Evolutionary conservation across 2,329 filamentous ascomycete genomes (phyloP).

Genomic region (Colletotrichum australisinense): DNA sequence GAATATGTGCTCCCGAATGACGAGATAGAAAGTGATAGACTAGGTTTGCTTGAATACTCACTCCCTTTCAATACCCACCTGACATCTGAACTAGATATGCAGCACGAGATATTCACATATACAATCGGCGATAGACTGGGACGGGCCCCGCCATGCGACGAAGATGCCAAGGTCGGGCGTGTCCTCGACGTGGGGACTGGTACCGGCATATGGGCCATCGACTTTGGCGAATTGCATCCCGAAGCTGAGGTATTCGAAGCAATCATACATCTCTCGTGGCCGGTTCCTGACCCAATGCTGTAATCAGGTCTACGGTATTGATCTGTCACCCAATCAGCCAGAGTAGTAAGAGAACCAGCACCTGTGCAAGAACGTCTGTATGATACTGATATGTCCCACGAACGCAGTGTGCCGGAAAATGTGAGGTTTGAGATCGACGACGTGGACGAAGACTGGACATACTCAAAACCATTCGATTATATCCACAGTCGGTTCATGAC

Average conservation of each 20-base stretch:
- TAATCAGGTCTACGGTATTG: constrained; percentile 48
- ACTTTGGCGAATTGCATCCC: constrained; percentile 50
- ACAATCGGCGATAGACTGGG: not conserved
- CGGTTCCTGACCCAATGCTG: constrained; percentile 11
- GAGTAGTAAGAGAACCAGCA: constrained; percentile 51
- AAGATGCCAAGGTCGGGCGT: not conserved
- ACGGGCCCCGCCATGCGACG: not conserved
- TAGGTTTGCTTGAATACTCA: no score
- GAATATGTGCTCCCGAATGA: no score
- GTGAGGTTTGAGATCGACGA: constrained; percentile 67
- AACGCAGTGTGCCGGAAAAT: constrained; percentile 45
- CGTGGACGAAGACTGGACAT: constrained; percentile 63
- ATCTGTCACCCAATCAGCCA: constrained; percentile 56
- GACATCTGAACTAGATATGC: not conserved
- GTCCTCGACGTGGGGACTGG: constrained; percentile 60
- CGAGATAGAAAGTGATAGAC: no score
- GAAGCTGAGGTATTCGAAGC: constrained; percentile 36
- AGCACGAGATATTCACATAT: constrained; percentile 2
- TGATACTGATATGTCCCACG: no score
- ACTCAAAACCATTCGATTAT: constrained; percentile 62
- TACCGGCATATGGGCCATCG: constrained; percentile 57
- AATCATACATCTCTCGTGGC: no score
- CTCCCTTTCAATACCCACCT: not conserved
- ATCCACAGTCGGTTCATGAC: constrained; percentile 54
- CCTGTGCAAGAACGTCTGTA: no score